phyloP scores from a whole-genome alignment of 1,139 yeast genomes.

The Fermentozyma sake region DNA sequence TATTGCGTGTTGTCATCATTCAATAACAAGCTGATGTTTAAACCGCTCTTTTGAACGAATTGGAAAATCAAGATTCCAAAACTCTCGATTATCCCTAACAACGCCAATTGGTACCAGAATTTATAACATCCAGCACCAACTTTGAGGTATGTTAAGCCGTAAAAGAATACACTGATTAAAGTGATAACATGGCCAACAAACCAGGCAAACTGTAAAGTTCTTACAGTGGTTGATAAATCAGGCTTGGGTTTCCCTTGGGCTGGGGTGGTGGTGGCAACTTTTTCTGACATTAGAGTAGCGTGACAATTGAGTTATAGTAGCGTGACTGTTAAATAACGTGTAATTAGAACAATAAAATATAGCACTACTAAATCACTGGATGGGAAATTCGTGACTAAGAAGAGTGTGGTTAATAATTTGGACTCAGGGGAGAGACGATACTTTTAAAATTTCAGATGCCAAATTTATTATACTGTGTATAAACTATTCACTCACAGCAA shows the following conservation, averaged over 20 bases:
- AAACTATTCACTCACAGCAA: too few relatives aligned
- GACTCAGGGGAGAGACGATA: too few relatives aligned
- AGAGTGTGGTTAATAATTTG: too few relatives aligned
- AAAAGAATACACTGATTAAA: conserved; percentile 50
- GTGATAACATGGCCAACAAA: conserved; percentile 69
- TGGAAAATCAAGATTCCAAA: conserved; percentile 77
- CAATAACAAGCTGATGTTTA: conserved; percentile 19
- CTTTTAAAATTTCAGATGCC: too few relatives aligned
- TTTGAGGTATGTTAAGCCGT: conserved; percentile 41
- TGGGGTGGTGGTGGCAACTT: too few relatives aligned
- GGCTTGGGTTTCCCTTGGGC: too few relatives aligned
- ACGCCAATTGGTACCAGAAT: conserved; percentile 56
- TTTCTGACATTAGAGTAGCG: conserved; percentile 13
- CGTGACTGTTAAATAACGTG: too few relatives aligned
- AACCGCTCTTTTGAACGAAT: conserved; percentile 29
- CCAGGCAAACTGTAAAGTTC: conserved; percentile 57
- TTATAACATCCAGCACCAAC: conserved; percentile 21
- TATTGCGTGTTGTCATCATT: conserved; percentile 70
- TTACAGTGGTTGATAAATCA: conserved; percentile 10
- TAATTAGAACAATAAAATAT: too few relatives aligned
- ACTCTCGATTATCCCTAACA: conserved; percentile 63
- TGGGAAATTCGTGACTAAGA: too few relatives aligned
- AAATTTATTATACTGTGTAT: too few relatives aligned
- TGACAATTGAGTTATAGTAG: too few relatives aligned
- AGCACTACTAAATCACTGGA: too few relatives aligned